Percentiles rank a stretch among this genome's conserved stretches.
Conservation (phyloP, 768 basidiomycete species). For the Mycena maculata region DNA sequence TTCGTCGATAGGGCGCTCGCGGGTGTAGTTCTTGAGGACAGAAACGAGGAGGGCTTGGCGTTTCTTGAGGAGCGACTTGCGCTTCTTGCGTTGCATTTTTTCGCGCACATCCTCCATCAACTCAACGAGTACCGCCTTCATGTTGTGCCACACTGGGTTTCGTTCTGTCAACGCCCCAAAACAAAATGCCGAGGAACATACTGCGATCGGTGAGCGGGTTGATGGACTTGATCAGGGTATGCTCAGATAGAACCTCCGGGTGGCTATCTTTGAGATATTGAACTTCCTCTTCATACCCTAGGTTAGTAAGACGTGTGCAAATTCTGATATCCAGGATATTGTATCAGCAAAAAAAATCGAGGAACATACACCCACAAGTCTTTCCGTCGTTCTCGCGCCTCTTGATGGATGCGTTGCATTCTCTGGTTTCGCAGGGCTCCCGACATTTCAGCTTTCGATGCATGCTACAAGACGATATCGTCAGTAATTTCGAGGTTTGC, state of each 20-base stretch:
- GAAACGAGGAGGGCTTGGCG: constrained; percentile 37
- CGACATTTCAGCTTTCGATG: constrained; percentile 21
- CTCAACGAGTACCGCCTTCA: constrained; percentile 31
- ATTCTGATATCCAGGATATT: constrained; percentile 28
- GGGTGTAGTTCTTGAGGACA: constrained; percentile 31
- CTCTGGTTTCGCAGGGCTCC: constrained; percentile 19
- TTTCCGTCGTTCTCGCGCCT: constrained; percentile 32
- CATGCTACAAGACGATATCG: constrained; percentile 2
- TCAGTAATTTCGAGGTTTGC: not conserved
- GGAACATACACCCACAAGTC: constrained; percentile 22
- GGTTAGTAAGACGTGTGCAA: constrained; percentile 29
- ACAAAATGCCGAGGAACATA: constrained; percentile 12
- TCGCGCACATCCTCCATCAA: constrained; percentile 33
- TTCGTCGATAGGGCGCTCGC: constrained; percentile 32
- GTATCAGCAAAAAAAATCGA: not conserved
- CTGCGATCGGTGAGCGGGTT: constrained; percentile 36
- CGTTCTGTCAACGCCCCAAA: not conserved
- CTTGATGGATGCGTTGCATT: constrained; percentile 19
- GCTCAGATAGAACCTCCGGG: constrained; percentile 27
- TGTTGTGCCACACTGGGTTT: constrained; percentile 34
- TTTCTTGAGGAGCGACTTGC: constrained; percentile 33
- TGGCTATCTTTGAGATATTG: constrained; percentile 29
- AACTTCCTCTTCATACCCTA: constrained; percentile 40
- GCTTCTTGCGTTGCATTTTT: constrained; percentile 35
- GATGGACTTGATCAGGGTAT: constrained; percentile 30